Base-by-base conservation (phyloP, 768 basidiomycete species). In the Leccinellum albellum region DNA sequence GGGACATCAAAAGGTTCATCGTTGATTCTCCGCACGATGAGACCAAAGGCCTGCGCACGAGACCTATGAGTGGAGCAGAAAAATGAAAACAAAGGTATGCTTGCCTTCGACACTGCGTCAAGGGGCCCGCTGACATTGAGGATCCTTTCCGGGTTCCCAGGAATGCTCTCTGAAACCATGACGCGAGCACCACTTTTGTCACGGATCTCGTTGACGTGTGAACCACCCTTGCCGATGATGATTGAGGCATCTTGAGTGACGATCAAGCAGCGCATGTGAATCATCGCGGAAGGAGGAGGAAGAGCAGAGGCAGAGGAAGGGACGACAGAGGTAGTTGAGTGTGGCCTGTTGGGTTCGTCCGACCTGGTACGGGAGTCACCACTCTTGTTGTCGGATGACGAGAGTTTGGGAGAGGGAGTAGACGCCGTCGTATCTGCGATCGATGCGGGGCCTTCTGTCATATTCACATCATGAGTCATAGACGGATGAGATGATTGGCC, bases 181-280 rank as follows among this genome's bases (percentile, higher is more conserved):
- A 98, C 94, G 50, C 94, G 83, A 14, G 96, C 95, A 45, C 93
- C 94, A 62, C 92, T 94, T 79, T 96, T 97, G 74, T 98, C 97
- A 59, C 97, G 82, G 61, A 99, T 98, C 74, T 99, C 97, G 66
- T 97, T 98, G 64, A 99, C 95, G 75, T 98, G 97, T 45, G 89
- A 83, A 61, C 96, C 96, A 50, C 80, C 90, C 75, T 94, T 93
- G 35, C 97, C 97, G 63, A 99, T 99, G 78, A 98, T 98, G 75
- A 99, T 96, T 54, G 93, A 95, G 13, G 97, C 97, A 75, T 99
- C 97, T 75, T 98, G 95, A 10, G 97, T 98, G 65, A 99, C 97
- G 70, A 99, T 99, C 67, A 99, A 79, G 72, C 94, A 95, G 47
- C 96, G 87, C 94, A 99, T 96, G 68, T 95, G 90, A 65, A 99